A percentile compares a stretch with the other conserved stretches of the same genome.
phyloP scores from a whole-genome alignment of 2,329 filamentous ascomycete species.

The Fusarium sp. region DNA sequence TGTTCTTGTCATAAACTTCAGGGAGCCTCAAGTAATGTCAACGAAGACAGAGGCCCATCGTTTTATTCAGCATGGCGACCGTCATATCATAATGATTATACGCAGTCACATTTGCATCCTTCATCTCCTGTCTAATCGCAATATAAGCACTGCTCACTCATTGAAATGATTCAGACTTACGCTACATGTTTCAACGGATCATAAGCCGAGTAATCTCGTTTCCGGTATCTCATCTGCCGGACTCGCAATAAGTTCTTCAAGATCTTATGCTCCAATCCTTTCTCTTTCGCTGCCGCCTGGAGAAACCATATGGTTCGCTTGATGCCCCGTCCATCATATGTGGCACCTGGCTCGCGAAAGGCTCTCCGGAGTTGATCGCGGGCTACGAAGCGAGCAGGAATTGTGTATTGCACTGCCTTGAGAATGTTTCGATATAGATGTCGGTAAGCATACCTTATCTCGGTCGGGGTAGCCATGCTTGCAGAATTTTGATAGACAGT shows the following conservation, averaged over 20 bases:
- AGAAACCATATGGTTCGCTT: conserved; percentile 77
- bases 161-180: conserved; percentile 35
- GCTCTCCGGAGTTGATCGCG: conserved; percentile 68
- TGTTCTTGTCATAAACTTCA: neutral
- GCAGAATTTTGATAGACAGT: neutral
- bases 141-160: conserved; percentile 1
- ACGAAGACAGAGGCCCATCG: conserved; percentile 73
- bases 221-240: conserved; percentile 31
- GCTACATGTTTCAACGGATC: conserved; percentile 32
- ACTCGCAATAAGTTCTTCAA: conserved; percentile 72
- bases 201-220: conserved; percentile 6
- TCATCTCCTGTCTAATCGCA: conserved; percentile 28
- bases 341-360: conserved; percentile 61
- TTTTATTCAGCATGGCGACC: conserved; percentile 78
- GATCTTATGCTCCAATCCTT: conserved; percentile 77
- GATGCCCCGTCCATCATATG: conserved; percentile 64
- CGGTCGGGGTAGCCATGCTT: conserved; percentile 43
- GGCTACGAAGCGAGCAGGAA: conserved; percentile 71
- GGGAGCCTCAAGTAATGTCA: conserved; percentile 14
- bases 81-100: conserved; percentile 75
- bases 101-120: conserved; percentile 44
- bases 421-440: conserved; percentile 73
- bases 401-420: conserved; percentile 77
- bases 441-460: conserved; percentile 74
- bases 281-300: conserved; percentile 68